These are phyloP conservation scores for Paecilomyces sp. DNA, from an alignment of 2,329 filamentous ascomycete species.

Conservation along the genomic window DNA sequence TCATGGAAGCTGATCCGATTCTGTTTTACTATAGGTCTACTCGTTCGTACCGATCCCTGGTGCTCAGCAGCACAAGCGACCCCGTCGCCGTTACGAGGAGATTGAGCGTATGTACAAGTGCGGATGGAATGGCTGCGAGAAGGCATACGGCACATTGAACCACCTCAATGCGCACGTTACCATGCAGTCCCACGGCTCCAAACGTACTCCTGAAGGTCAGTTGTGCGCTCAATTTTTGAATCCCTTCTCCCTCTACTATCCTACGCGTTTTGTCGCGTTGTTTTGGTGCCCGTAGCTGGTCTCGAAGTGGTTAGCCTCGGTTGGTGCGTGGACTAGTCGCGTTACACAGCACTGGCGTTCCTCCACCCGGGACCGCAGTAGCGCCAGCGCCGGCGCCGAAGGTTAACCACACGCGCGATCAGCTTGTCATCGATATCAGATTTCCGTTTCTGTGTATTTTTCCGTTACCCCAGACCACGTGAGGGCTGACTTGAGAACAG, in stretches of 20 bases:
- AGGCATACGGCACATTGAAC: conserved; percentile 95
- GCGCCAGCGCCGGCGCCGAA: conserved; percentile 41
- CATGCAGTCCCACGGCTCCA: conserved; percentile 94
- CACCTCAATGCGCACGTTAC: conserved; percentile 97
- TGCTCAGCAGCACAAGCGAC: conserved; percentile 93
- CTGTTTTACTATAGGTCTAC: conserved; percentile 63
- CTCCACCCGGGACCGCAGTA: conserved; percentile 47
- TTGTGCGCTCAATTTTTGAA: conserved; percentile 5
- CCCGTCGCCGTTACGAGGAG: conserved; percentile 88
- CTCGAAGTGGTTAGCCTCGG: conserved; percentile 33
- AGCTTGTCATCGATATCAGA: not conserved
- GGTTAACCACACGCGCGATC: conserved; percentile 31
- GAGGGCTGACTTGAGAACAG: conserved; percentile 42
- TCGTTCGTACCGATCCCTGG: conserved; percentile 97
- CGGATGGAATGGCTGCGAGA: conserved; percentile 96
- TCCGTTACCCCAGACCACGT: not conserved
- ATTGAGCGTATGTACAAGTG: conserved; percentile 99
- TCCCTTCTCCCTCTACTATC: conserved; percentile 4
- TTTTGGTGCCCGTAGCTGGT: conserved; percentile 26
- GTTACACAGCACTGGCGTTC: conserved; percentile 44
- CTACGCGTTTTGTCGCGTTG: conserved; percentile 13
- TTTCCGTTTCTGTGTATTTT: not conserved
- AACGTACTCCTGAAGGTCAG: conserved; percentile 93
- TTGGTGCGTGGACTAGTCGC: conserved; percentile 31
- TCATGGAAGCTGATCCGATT: conserved; percentile 14